A percentile compares a stretch with the other conserved stretches of the same genome.
Evolutionary conservation across 176 grass and related monocot genomes (phyloP).

Genomic region (Phoenix dactylifera): DNA sequence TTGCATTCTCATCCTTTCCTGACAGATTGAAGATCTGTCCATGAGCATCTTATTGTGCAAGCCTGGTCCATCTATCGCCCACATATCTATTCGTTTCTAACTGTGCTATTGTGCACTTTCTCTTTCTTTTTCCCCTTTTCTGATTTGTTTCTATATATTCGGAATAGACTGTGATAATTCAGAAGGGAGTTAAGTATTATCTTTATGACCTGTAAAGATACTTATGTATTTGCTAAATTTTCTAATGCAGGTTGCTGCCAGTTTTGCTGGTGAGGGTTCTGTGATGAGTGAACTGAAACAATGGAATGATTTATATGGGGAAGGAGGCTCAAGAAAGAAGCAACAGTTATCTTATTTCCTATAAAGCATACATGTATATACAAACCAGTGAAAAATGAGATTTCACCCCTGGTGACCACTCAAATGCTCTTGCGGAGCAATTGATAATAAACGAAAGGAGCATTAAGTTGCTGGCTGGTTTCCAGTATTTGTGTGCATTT

Average conservation of each 20-base stretch:
- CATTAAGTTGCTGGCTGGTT: background rate
- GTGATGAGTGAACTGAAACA: background rate
- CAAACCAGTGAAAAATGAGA: background rate
- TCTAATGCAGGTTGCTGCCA: conserved; percentile 51
- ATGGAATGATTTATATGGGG: conserved; percentile 1
- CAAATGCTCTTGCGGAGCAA: background rate
- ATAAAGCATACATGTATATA: background rate
- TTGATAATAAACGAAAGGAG: background rate
- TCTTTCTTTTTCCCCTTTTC: no score
- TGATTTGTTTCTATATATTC: no score
- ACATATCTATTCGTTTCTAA: no score
- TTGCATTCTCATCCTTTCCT: no score
- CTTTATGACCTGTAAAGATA: no score
- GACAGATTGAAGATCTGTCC: no score
- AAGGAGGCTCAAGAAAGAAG: background rate
- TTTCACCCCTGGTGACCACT: background rate
- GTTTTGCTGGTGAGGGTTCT: background rate
- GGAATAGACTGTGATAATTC: no score
- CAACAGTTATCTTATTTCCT: background rate
- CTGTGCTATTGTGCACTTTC: no score
- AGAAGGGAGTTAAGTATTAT: no score
- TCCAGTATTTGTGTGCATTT: no score
- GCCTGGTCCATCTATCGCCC: no score
- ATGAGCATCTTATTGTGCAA: no score
- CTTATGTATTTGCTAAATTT: background rate